Conservation (phyloP, 306 rosid species). For the Corylus heterophylla region DNA sequence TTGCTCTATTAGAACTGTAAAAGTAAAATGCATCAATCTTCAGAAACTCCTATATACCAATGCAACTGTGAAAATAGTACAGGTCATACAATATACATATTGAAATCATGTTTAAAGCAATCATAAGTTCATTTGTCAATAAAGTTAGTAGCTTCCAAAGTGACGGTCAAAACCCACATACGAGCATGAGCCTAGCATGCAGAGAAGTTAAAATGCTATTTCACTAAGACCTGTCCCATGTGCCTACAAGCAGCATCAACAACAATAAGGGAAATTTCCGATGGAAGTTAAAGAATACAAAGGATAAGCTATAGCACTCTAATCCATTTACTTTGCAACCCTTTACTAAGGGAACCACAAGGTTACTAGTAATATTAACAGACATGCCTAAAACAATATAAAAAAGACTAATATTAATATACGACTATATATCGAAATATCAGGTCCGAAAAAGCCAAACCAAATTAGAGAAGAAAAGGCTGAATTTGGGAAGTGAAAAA, state of each 20-base stretch:
- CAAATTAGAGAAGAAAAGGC: not conserved
- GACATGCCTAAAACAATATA: not conserved
- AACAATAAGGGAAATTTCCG: not conserved
- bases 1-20: too few relatives aligned
- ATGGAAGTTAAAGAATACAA: not conserved
- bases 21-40: too few relatives aligned
- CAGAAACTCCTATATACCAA: too few relatives aligned
- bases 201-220: not conserved
- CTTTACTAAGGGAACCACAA: not conserved
- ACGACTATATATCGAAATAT: not conserved
- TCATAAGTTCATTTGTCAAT: not conserved
- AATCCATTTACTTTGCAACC: not conserved
- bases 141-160: not conserved
- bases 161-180: not conserved
- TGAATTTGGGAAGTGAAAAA: not conserved
- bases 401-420: not conserved
- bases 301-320: not conserved
- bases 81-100: too few relatives aligned
- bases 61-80: too few relatives aligned
- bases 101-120: constrained; percentile 5
- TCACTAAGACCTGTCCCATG: not conserved
- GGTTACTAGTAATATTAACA: not conserved
- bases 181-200: not conserved
- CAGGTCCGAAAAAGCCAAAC: not conserved
- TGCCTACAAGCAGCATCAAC: not conserved